Evolutionary conservation across 345 rosid genomes (phyloP).

Genomic region (Capsella bursapastoris): DNA sequence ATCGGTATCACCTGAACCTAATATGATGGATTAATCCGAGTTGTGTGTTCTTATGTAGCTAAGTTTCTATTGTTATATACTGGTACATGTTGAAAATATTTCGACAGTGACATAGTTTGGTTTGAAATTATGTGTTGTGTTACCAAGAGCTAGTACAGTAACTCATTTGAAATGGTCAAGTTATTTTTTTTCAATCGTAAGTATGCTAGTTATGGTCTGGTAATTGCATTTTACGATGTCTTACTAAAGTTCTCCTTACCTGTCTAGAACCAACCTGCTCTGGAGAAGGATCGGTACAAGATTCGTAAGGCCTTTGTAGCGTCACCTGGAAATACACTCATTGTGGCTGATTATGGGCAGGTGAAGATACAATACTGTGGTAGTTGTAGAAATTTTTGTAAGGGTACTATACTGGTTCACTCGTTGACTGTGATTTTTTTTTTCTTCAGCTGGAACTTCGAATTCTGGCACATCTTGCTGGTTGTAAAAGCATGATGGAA

Average conservation of each 20-base stretch:
- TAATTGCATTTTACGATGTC: not conserved
- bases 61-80: not conserved
- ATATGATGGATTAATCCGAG: not conserved
- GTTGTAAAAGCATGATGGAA: conserved; percentile 94
- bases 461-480: conserved; percentile 93
- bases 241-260: conserved; percentile 5
- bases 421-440: conserved; percentile 8
- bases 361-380: conserved; percentile 44
- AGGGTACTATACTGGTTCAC: conserved; percentile 5
- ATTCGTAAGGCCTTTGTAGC: conserved; percentile 96
- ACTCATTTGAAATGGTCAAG: not conserved
- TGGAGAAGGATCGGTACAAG: conserved; percentile 98
- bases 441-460: conserved; percentile 87
- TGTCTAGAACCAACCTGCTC: conserved; percentile 91
- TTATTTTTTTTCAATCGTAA: not conserved
- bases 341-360: conserved; percentile 99
- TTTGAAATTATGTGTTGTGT: not conserved
- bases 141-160: not conserved
- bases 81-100: not conserved
- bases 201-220: not conserved
- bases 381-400: conserved; percentile 2
- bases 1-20: not conserved
- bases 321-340: conserved; percentile 90
- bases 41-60: conserved; percentile 1
- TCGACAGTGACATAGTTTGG: not conserved